phyloP scores from a whole-genome alignment of 176 grass and related monocot species.

The Thalia dealbata region DNA sequence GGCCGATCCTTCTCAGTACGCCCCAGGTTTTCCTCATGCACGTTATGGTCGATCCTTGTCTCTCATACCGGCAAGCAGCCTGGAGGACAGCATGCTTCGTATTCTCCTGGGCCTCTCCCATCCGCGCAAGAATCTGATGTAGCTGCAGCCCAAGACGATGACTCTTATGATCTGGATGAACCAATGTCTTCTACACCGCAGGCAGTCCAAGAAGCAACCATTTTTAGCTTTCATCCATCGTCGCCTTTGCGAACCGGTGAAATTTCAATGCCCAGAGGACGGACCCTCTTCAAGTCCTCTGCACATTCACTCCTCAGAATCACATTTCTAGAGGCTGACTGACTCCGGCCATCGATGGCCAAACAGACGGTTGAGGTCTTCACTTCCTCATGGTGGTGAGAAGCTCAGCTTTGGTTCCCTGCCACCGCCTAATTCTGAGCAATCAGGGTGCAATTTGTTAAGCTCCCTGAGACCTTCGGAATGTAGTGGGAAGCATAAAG shows the following conservation, averaged over 20 bases:
- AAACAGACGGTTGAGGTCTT: too few relatives aligned
- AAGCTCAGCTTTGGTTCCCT: too few relatives aligned
- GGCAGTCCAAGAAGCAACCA: constrained; percentile 23
- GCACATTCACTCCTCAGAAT: constrained; percentile 31
- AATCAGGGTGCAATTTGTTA: neutral
- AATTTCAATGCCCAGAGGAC: constrained; percentile 35
- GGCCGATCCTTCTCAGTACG: constrained; percentile 33
- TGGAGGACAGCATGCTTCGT: constrained; percentile 17
- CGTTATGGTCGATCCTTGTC: constrained; percentile 15
- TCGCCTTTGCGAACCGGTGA: constrained; percentile 28
- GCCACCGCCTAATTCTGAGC: constrained; percentile 3
- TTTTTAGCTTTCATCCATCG: constrained; percentile 34
- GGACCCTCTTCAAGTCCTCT: constrained; percentile 45
- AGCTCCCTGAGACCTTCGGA: constrained; percentile 5
- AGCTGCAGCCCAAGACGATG: constrained; percentile 5
- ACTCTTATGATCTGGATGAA: constrained; percentile 20
- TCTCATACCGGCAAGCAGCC: constrained; percentile 14
- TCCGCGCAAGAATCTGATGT: constrained; percentile 4
- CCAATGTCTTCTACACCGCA: constrained; percentile 10
- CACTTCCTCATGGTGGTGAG: too few relatives aligned
- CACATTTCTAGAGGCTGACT: constrained; percentile 38
- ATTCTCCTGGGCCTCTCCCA: neutral
- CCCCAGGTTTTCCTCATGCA: constrained; percentile 36
- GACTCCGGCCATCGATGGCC: too few relatives aligned
- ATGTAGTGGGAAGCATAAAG: constrained; percentile 20